phyloP scores from a whole-genome alignment of 371 early-diverging fungal species.

The Astathelohania contejeani region DNA sequence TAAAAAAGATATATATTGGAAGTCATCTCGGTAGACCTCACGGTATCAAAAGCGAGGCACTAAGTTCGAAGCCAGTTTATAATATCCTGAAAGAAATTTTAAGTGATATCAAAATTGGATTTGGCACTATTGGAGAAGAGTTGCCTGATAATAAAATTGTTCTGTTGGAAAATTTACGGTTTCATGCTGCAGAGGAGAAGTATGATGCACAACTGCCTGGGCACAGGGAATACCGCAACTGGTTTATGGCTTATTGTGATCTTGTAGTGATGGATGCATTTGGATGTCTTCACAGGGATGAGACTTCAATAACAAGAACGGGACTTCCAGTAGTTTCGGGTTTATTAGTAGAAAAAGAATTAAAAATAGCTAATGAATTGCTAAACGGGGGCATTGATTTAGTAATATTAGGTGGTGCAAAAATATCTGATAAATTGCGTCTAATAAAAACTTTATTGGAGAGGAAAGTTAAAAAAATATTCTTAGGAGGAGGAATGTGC shows the following conservation, averaged over 20 bases:
- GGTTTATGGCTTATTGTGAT: constrained; percentile 73
- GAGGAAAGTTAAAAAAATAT: constrained; percentile 57
- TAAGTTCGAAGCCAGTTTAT: too few relatives aligned
- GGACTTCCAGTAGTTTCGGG: constrained; percentile 66
- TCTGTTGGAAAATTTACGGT: constrained; percentile 86
- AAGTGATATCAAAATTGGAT: constrained; percentile 55
- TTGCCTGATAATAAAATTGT: constrained; percentile 63
- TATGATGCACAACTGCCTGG: too few relatives aligned
- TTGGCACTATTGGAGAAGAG: constrained; percentile 80
- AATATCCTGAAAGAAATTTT: constrained; percentile 3
- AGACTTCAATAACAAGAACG: constrained; percentile 77
- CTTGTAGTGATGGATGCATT: constrained; percentile 94
- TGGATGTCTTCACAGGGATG: constrained; percentile 87
- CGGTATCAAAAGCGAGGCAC: constrained; percentile 51
- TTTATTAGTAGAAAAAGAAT: constrained; percentile 91
- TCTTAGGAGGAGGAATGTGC: constrained; percentile 88
- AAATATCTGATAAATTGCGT: constrained; percentile 91
- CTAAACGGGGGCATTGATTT: constrained; percentile 60
- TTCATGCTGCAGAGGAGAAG: constrained; percentile 92
- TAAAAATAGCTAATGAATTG: constrained; percentile 55
- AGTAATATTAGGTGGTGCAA: constrained; percentile 92
- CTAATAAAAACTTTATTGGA: constrained; percentile 64
- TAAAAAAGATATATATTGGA: constrained; percentile 74
- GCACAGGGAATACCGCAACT: constrained; percentile 58
- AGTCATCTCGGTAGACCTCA: constrained; percentile 94